Conservation (phyloP, 352 stramenopile species). For the Pythium brachiatum region DNA sequence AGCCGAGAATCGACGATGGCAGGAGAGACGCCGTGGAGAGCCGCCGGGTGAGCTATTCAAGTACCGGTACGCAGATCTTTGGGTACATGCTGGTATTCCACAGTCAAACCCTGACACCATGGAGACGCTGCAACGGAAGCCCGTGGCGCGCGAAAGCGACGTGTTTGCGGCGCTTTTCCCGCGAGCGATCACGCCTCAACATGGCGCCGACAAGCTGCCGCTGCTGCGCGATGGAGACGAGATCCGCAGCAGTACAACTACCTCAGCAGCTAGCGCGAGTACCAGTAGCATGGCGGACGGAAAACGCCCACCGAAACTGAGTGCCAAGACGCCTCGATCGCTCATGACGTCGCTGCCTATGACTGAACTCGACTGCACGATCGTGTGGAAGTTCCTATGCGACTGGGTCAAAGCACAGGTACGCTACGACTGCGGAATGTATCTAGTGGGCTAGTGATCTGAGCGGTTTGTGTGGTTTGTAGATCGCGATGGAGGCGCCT, state of each 20-base stretch:
- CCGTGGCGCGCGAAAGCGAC: slow-evolving; percentile 41
- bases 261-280: background rate
- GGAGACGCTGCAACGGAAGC: slow-evolving; percentile 19
- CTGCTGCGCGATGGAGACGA: background rate
- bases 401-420: slow-evolving; percentile 71
- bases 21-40: slow-evolving; percentile 1
- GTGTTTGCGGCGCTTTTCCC: slow-evolving; percentile 44
- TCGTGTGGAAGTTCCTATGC: slow-evolving; percentile 69
- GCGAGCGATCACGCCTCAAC: slow-evolving; percentile 16
- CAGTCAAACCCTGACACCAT: background rate
- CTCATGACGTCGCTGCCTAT: slow-evolving; percentile 51
- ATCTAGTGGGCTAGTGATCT: background rate
- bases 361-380: slow-evolving; percentile 40
- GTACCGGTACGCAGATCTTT: slow-evolving; percentile 1
- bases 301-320: slow-evolving; percentile 20
- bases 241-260: background rate
- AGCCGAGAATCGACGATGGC: background rate
- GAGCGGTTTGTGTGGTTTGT: background rate
- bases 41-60: slow-evolving; percentile 6
- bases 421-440: background rate
- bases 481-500: slow-evolving; percentile 74
- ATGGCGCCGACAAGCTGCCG: slow-evolving; percentile 14
- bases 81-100: background rate
- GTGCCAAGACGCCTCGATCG: slow-evolving; percentile 45
- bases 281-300: background rate